A percentile compares a stretch with the other conserved stretches of the same genome.
phyloP scores from a whole-genome alignment of 352 stramenopile species.

The Aphanomyces euteiches region DNA sequence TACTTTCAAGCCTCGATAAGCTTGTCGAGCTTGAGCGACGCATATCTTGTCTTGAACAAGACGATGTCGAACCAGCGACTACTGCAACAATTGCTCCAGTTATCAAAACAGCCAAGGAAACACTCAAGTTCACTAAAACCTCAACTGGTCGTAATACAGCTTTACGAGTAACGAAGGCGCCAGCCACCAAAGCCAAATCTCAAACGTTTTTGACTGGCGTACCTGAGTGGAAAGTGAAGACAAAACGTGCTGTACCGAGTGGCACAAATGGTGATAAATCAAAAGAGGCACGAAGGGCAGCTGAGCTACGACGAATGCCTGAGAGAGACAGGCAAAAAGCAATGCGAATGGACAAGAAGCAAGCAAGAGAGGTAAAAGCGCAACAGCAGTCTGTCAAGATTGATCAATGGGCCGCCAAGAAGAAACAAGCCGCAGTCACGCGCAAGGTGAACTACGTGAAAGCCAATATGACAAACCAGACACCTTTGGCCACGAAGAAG shows the following conservation, averaged over 20 bases:
- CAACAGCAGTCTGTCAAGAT: constrained; percentile 21
- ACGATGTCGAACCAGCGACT: constrained; percentile 8
- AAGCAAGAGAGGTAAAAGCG: background rate
- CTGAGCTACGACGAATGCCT: constrained; percentile 24
- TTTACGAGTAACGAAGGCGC: background rate
- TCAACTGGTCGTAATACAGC: constrained; percentile 22
- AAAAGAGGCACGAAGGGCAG: constrained; percentile 6
- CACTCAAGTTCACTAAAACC: constrained; percentile 29
- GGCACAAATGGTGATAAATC: background rate
- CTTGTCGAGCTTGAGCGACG: constrained; percentile 27
- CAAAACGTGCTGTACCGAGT: background rate
- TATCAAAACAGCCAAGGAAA: background rate
- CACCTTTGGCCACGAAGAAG: background rate
- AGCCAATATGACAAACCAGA: background rate
- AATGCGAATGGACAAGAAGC: constrained; percentile 12
- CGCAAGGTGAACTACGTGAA: constrained; percentile 29
- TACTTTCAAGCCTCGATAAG: constrained; percentile 27
- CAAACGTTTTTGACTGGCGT: constrained; percentile 25
- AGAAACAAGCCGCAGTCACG: constrained; percentile 14
- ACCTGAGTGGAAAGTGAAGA: constrained; percentile 7
- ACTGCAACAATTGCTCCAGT: background rate
- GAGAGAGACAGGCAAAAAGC: constrained; percentile 28
- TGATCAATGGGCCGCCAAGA: constrained; percentile 27
- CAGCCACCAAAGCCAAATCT: background rate
- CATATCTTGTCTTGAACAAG: constrained; percentile 26